phyloP scores from a whole-genome alignment of 2,329 filamentous ascomycete genomes.

The Trichoderma polysporum region DNA sequence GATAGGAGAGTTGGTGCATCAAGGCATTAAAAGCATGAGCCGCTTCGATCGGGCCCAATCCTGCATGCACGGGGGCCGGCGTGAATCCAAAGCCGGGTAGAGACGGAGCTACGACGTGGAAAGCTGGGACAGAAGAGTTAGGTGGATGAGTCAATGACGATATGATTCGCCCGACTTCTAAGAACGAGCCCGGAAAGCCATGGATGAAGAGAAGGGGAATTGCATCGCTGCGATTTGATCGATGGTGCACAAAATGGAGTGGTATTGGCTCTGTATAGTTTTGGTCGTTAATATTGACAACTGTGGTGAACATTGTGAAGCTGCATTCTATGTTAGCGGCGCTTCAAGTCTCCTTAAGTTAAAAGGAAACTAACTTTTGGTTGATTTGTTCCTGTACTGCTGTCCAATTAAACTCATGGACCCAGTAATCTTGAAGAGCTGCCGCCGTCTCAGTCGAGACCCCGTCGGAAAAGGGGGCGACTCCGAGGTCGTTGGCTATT shows the following conservation, averaged over 20 bases:
- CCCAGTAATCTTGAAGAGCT: neutral
- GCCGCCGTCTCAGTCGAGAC: neutral
- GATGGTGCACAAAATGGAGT: neutral
- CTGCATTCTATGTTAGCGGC: neutral
- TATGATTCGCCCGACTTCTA: neutral
- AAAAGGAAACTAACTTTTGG: neutral
- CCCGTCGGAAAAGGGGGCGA: neutral
- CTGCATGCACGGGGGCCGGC: neutral
- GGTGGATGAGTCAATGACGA: neutral
- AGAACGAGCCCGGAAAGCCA: neutral
- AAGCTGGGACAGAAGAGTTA: neutral
- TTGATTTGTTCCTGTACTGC: neutral
- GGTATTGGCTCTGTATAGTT: neutral
- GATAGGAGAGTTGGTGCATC: neutral
- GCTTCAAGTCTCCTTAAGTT: neutral
- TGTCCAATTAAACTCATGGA: neutral
- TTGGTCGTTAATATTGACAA: neutral
- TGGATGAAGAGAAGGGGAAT: neutral
- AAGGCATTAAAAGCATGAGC: neutral
- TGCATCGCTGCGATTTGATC: neutral
- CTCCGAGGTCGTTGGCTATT: neutral
- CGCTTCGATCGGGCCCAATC: neutral
- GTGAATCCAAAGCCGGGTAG: neutral
- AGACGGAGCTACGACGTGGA: neutral
- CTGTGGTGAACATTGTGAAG: neutral